Percentiles rank a stretch among this genome's conserved stretches.
These are phyloP conservation scores for Trichophyton equinum DNA, from an alignment of 2,329 filamentous ascomycete genomes.

Conservation along the genomic window DNA sequence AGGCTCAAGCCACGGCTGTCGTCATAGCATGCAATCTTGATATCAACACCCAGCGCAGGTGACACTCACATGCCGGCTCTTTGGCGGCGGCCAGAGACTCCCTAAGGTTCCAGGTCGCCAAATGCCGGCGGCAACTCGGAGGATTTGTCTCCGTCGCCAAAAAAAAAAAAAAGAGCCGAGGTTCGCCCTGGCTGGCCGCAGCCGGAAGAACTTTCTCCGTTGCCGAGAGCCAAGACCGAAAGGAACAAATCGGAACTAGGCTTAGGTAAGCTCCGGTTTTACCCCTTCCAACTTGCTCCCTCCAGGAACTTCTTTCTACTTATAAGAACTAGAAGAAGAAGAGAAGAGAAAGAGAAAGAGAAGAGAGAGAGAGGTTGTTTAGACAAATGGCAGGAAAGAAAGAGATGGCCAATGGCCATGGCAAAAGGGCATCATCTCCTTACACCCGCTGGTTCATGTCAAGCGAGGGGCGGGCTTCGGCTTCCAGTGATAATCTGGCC, in stretches of 20 bases:
- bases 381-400: not conserved
- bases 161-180: not conserved
- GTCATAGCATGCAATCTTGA: not conserved
- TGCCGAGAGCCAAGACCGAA: not conserved
- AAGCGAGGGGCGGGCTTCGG: no score
- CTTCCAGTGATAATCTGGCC: no score
- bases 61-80: conserved; percentile 4
- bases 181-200: not conserved
- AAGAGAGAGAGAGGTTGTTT: no score
- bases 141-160: not conserved
- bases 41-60: not conserved
- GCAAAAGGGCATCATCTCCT: no score
- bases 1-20: not conserved
- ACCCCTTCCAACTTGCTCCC: not conserved
- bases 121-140: not conserved
- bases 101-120: not conserved
- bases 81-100: not conserved
- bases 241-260: not conserved
- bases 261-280: not conserved
- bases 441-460: no score
- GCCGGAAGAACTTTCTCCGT: not conserved
- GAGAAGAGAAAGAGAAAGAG: no score
- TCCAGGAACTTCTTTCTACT: no score
- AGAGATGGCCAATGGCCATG: not conserved
- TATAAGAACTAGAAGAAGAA: no score